Evolutionary conservation across 257 asterid species (phyloP).

Genomic region (Fraxinus quadrangulata): DNA sequence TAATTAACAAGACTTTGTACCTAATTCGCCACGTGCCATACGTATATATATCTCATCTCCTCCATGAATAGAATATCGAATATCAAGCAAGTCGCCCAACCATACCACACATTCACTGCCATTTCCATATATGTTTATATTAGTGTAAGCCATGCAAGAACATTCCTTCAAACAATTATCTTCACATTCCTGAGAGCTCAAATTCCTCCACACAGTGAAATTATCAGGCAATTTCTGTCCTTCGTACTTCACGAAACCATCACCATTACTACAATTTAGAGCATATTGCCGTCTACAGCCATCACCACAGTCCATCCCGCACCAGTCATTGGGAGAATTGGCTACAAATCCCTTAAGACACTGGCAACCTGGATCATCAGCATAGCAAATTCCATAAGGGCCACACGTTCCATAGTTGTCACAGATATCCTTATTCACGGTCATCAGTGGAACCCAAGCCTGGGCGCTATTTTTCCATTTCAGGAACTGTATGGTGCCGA

Average conservation of each 20-base stretch:
- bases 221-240: conserved; percentile 40
- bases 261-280: conserved; percentile 32
- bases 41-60: conserved; percentile 42
- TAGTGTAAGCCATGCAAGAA: conserved; percentile 42
- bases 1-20: conserved; percentile 13
- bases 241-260: conserved; percentile 33
- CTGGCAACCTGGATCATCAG: conserved; percentile 28
- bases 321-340: conserved; percentile 31
- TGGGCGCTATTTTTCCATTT: conserved; percentile 29
- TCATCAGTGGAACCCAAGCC: conserved; percentile 34
- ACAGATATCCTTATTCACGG: conserved; percentile 36
- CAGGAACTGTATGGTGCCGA: conserved; percentile 38
- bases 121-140: conserved; percentile 25
- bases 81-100: conserved; percentile 38
- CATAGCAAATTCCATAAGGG: conserved; percentile 36
- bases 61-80: conserved; percentile 12
- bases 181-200: conserved; percentile 26
- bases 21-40: conserved; percentile 35
- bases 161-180: conserved; percentile 35
- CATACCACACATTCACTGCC: conserved; percentile 38
- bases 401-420: conserved; percentile 44
- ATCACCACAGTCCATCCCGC: conserved; percentile 21
- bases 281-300: conserved; percentile 33
- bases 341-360: conserved; percentile 41
- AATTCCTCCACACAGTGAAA: conserved; percentile 21